Conservation (phyloP, 1,284 basidiomycete species). For the Moesziomyces sp. region DNA sequence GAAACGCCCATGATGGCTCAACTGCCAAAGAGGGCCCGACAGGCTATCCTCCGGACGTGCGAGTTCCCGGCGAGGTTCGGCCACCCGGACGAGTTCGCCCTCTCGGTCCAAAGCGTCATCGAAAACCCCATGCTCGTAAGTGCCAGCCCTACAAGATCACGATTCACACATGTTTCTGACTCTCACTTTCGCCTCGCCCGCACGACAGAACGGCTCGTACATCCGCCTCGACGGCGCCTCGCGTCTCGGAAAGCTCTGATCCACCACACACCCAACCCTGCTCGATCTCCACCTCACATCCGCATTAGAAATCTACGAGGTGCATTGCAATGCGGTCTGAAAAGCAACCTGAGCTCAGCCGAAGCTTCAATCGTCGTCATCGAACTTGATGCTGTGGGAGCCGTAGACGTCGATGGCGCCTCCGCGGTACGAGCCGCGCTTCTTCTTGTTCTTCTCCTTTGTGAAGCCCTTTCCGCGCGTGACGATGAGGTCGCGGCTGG, state of each 20-base stretch:
- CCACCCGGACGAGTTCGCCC: conserved; percentile 62
- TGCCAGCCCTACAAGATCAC: background rate
- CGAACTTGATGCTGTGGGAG: conserved; percentile 65
- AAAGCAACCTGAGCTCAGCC: background rate
- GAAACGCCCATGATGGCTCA: conserved; percentile 66
- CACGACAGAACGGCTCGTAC: conserved; percentile 52
- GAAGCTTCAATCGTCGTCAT: conserved; percentile 59
- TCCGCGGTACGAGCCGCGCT: conserved; percentile 75
- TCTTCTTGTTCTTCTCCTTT: conserved; percentile 99
- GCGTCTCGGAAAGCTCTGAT: conserved; percentile 63
- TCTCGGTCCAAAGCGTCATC: conserved; percentile 57
- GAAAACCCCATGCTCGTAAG: conserved; percentile 65
- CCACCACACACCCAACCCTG: conserved; percentile 78
- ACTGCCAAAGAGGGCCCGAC: conserved; percentile 46
- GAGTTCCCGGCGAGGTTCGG: conserved; percentile 60
- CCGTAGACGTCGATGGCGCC: conserved; percentile 64
- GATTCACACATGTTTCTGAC: background rate
- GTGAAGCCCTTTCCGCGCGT: conserved; percentile 93
- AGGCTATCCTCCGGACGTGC: conserved; percentile 30
- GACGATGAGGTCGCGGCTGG: conserved; percentile 86
- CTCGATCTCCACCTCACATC: conserved; percentile 69
- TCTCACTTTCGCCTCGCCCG: background rate
- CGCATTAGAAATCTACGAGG: too few species aligned
- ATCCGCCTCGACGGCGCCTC: conserved; percentile 65
- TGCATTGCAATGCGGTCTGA: background rate